Base-by-base conservation (phyloP, 225 moss, liverwort and hornwort genomes). In the Physcomitrium patens region DNA sequence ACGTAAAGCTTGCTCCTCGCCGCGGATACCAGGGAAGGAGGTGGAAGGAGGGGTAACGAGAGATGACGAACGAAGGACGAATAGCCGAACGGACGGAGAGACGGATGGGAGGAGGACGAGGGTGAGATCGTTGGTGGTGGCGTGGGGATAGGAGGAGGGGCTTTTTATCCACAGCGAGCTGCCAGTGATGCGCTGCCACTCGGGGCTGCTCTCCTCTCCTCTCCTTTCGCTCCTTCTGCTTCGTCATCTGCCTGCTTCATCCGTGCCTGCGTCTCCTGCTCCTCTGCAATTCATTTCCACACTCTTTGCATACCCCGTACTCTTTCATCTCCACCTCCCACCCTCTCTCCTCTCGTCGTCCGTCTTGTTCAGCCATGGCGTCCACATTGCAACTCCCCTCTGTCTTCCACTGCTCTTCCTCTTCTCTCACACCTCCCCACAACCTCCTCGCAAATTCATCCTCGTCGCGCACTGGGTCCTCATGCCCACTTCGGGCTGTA, bases 121-220 rank as follows among this genome's bases (percentile, higher is more conserved):
- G 31, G 31, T 37, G 31, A 37, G 31, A 37, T 61, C 62, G 72
- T 24, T 48, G 54, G 41, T 45, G 41, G 22, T 0, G 1, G 28
- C 44, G 50, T 26, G 19, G 51, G 4, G 51, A 28, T 1, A 11
- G 48, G 24, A 23, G 37, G 46, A 44, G 74, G 65, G 20, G 13
- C 81, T 85, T 85, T 82, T 65, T 85, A 81, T 81, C 81, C 81
- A 85, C 69, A 77, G 57, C 49, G 15, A 54, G 12, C 15, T 67
- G 9, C 60, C 67, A 60, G 67, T 78, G 49, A 50, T 52, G 73
- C 43, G 53, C 73, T 74, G 73, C 74, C 79, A 74, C 68, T 74
- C 26, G 73, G 73, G 67, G 64, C 45, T 52, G 60, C 43, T 60
- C 27, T 31, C 45, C 67, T 63, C 68, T 16, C 9, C 52, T 15